Percentiles rank a stretch among this genome's conserved stretches.
phyloP scores from a whole-genome alignment of 2,329 filamentous ascomycete genomes.

The Aspergillus eucalypticola region DNA sequence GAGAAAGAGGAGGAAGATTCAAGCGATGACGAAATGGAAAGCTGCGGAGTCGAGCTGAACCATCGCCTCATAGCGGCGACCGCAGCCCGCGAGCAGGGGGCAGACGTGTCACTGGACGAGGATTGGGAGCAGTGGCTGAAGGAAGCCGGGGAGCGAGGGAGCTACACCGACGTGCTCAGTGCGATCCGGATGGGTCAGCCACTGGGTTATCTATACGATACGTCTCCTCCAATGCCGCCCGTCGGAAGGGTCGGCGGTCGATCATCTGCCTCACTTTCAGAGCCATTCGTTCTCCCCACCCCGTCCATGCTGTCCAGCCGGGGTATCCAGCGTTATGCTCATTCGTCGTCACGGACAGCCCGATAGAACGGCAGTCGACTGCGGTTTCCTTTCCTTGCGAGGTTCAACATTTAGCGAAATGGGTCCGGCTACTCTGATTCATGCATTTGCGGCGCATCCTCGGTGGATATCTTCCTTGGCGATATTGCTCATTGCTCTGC shows the following conservation, averaged over 20 bases:
- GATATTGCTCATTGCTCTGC: background rate
- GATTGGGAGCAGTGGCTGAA: conserved; percentile 62
- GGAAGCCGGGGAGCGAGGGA: conserved; percentile 55
- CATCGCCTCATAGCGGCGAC: conserved; percentile 55
- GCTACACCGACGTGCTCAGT: conserved; percentile 43
- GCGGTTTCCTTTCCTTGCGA: conserved; percentile 8
- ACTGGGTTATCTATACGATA: conserved; percentile 32
- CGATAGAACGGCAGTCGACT: conserved; percentile 21
- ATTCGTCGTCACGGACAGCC: conserved; percentile 28
- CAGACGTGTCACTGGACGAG: conserved; percentile 45
- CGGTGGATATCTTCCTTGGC: conserved; percentile 23
- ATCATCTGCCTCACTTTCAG: conserved; percentile 22
- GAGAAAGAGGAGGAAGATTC: conserved; percentile 43
- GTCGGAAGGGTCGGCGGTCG: conserved; percentile 21
- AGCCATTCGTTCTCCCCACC: conserved; percentile 25
- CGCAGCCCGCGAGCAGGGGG: conserved; percentile 54
- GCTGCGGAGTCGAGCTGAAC: conserved; percentile 54
- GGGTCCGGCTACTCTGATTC: conserved; percentile 7
- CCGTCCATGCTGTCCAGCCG: conserved; percentile 24
- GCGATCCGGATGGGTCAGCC: conserved; percentile 41
- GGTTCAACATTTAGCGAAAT: conserved; percentile 10
- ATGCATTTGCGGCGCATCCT: conserved; percentile 27
- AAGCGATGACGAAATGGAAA: conserved; percentile 51
- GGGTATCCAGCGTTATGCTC: conserved; percentile 25
- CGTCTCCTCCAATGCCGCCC: conserved; percentile 21